phyloP scores from a whole-genome alignment of 306 rosid genomes.

The Vigna reflexopilosa region DNA sequence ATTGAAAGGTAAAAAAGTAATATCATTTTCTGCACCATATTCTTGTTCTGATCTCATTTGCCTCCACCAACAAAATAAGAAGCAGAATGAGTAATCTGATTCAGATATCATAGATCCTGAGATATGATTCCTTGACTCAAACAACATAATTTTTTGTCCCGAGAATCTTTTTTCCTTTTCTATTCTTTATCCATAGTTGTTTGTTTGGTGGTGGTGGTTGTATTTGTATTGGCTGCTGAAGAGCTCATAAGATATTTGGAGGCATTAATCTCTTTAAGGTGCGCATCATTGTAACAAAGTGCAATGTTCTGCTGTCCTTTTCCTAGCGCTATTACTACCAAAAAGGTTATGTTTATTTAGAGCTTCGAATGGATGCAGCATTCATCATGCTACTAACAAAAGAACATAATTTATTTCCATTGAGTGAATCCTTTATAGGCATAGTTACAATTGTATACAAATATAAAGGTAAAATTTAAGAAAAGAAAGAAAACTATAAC shows the following conservation, averaged over 20 bases:
- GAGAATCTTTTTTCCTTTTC: slow-evolving; percentile 24
- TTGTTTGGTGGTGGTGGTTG: slow-evolving; percentile 26
- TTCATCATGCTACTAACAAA: slow-evolving; percentile 40
- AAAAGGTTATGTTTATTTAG: slow-evolving; percentile 14
- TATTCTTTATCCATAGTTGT: neutral
- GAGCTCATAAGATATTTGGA: slow-evolving; percentile 10
- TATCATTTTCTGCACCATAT: neutral
- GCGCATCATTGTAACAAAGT: slow-evolving; percentile 33
- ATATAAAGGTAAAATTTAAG: slow-evolving; percentile 19
- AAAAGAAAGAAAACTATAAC: slow-evolving; percentile 33
- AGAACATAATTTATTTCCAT: slow-evolving; percentile 46
- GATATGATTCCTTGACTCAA: slow-evolving; percentile 44
- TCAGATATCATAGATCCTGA: neutral
- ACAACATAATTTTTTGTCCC: slow-evolving; percentile 36
- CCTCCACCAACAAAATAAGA: neutral
- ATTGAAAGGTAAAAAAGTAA: neutral
- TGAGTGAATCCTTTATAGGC: slow-evolving; percentile 49
- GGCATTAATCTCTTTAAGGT: slow-evolving; percentile 30
- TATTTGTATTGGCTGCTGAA: slow-evolving; percentile 35
- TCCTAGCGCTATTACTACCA: neutral
- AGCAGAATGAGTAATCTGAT: slow-evolving; percentile 11
- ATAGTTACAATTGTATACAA: slow-evolving; percentile 55
- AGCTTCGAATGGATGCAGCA: slow-evolving; percentile 28
- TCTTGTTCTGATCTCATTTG: slow-evolving; percentile 24
- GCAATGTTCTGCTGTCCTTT: slow-evolving; percentile 39